Evolutionary conservation across 495 filamentous ascomycete species (phyloP), one percentile per base, ranked within the genome.

Genomic region (Penicillium roqueforti): DNA sequence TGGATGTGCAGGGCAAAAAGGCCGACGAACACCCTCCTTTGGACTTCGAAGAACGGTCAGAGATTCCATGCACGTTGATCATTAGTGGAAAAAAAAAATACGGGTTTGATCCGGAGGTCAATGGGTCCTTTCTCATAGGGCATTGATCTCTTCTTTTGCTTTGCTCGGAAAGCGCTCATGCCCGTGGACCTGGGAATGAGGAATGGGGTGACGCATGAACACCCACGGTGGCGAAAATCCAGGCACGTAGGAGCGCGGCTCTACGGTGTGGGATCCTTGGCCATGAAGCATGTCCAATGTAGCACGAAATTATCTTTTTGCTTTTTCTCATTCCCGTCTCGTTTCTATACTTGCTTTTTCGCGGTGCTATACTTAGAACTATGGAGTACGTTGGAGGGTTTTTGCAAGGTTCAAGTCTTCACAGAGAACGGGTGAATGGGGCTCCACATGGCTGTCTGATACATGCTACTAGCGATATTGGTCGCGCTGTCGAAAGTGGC

Each of bases 151-250:
- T 36, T 14, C 8, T n/a, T n/a, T 36, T n/a, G n/a, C n/a, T 36
- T 36, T 36, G 14, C 13, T 34, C 28, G 28, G 28, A n/a, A 36
- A 36, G 32, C 6, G 14, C n/a, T 26, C 32, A 20, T 6, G 51
- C 14, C 51, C 32, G 45, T 9, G 25, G 31, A 19, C 46, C 22
- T 49, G 61, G 52, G 57, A 56, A 59, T 55, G 50, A 41, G 49
- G 43, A 43, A 54, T 50, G 51, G 10, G 9, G 28, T 31, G 45
- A 25, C 19, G 45, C 45, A 36, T 29, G 19, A 14, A 32, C 19
- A 47, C 47, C 49, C 14, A 51, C 14, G 22, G 29, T 38, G 45
- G 34, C 34, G 34, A 59, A 20, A 31, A 16, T 34, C 44, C 9
- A 41, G 29, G 18, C 28, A 20, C 18, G 25, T 19, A 40, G 19